These are phyloP conservation scores for Dothideomycetes sp. DNA, from an alignment of 2,329 filamentous ascomycete species.

Conservation along the genomic window DNA sequence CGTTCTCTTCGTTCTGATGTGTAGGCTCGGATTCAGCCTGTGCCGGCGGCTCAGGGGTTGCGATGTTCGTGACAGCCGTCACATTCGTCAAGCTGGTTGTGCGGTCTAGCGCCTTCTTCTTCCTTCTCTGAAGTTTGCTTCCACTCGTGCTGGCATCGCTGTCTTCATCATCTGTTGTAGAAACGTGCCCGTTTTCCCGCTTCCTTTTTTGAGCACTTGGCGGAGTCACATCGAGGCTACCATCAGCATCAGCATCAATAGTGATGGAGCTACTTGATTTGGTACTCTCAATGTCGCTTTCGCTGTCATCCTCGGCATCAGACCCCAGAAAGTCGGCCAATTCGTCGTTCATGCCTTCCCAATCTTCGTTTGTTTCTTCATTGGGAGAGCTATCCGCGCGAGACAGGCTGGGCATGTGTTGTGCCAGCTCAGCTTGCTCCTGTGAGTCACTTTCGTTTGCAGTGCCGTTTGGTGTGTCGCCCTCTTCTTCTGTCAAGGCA, in stretches of 20 bases:
- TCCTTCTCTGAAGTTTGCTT: conserved; percentile 34
- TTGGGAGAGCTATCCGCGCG: conserved; percentile 19
- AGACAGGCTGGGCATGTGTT: conserved; percentile 36
- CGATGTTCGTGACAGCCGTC: conserved; percentile 21
- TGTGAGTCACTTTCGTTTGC: conserved; percentile 13
- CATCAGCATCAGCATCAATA: too few species aligned
- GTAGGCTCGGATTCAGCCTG: neutral
- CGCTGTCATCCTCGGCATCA: conserved; percentile 39
- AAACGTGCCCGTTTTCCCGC: conserved; percentile 22
- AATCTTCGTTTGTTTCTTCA: conserved; percentile 25
- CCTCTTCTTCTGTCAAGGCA: conserved; percentile 27
- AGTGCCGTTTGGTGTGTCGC: conserved; percentile 15
- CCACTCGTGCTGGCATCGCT: conserved; percentile 24
- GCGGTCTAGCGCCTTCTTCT: conserved; percentile 35
- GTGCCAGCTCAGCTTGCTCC: conserved; percentile 26
- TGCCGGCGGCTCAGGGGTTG: too few species aligned
- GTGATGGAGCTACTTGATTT: conserved; percentile 16
- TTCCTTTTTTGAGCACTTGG: conserved; percentile 20
- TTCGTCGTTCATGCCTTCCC: conserved; percentile 51
- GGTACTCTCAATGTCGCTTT: conserved; percentile 31
- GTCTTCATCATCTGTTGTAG: conserved; percentile 28
- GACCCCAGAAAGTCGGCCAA: conserved; percentile 61
- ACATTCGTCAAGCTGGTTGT: conserved; percentile 37
- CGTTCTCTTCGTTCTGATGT: conserved; percentile 20
- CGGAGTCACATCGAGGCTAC: conserved; percentile 16